phyloP scores from a whole-genome alignment of 106 monocot genomes.

The Allium fistulosum region DNA sequence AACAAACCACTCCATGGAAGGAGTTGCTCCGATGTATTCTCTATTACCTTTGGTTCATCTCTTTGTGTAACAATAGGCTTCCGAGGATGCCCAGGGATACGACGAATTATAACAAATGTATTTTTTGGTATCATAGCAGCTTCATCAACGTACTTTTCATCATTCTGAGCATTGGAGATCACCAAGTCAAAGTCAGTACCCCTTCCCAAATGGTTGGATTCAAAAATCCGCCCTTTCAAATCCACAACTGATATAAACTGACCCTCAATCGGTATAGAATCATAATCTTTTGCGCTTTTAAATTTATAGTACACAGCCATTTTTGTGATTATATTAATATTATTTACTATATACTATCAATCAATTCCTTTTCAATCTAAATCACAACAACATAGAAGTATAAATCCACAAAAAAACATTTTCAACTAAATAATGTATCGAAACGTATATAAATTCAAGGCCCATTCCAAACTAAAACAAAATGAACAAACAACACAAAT shows the following conservation, averaged over 20 bases:
- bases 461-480: too few relatives aligned
- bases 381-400: too few relatives aligned
- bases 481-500: too few relatives aligned
- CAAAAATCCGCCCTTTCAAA: constrained; percentile 96
- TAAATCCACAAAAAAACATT: too few relatives aligned
- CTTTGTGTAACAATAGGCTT: constrained; percentile 55
- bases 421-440: too few relatives aligned
- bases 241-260: constrained; percentile 92
- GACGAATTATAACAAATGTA: constrained; percentile 87
- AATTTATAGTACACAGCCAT: constrained; percentile 99
- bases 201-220: constrained; percentile 89
- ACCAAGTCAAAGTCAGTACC: constrained; percentile 96
- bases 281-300: constrained; percentile 94
- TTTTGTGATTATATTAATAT: too few relatives aligned
- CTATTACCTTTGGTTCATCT: too few relatives aligned
- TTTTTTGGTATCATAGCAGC: constrained; percentile 90
- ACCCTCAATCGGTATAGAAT: constrained; percentile 87
- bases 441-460: too few relatives aligned
- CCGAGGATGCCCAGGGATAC: constrained; percentile 83
- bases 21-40: too few relatives aligned
- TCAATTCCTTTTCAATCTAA: too few relatives aligned
- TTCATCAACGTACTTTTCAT: constrained; percentile 97
- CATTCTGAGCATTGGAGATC: constrained; percentile 89
- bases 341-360: too few relatives aligned
- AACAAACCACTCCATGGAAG: too few relatives aligned